These are phyloP conservation scores for Helotiales sp. DNA, from an alignment of 2,329 filamentous ascomycete species.

Conservation along the genomic window DNA sequence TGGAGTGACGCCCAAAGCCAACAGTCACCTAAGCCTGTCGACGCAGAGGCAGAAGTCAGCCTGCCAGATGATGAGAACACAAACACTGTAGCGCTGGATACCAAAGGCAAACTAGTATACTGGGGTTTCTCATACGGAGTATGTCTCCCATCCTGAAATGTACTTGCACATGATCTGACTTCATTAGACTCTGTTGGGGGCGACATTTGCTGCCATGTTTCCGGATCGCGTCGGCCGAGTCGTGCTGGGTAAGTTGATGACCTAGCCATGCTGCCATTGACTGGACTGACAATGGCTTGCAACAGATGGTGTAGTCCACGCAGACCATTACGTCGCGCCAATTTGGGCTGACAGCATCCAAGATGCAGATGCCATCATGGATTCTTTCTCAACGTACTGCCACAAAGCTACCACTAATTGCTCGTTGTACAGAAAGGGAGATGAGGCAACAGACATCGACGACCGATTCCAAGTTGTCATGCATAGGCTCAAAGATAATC, in stretches of 20 bases:
- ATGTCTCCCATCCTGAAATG: neutral
- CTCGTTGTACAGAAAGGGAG: constrained; percentile 25
- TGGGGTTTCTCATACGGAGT: constrained; percentile 52
- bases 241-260: constrained; percentile 32
- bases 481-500: constrained; percentile 38
- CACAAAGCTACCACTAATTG: constrained; percentile 35
- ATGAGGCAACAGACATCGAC: constrained; percentile 25
- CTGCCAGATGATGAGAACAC: neutral
- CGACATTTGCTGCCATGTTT: constrained; percentile 47
- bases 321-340: constrained; percentile 27
- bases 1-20: constrained; percentile 18
- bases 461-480: constrained; percentile 38
- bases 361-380: constrained; percentile 31
- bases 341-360: constrained; percentile 23
- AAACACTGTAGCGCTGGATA: constrained; percentile 14
- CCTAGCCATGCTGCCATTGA: neutral
- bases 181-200: constrained; percentile 38
- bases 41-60: neutral
- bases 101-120: constrained; percentile 38
- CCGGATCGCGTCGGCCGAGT: constrained; percentile 44
- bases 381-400: constrained; percentile 34
- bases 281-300: constrained; percentile 38
- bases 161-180: neutral
- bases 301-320: constrained; percentile 31
- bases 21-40: neutral